Evolutionary conservation across 306 rosid species (phyloP).

Genomic region (Trichosanthes truncata): DNA sequence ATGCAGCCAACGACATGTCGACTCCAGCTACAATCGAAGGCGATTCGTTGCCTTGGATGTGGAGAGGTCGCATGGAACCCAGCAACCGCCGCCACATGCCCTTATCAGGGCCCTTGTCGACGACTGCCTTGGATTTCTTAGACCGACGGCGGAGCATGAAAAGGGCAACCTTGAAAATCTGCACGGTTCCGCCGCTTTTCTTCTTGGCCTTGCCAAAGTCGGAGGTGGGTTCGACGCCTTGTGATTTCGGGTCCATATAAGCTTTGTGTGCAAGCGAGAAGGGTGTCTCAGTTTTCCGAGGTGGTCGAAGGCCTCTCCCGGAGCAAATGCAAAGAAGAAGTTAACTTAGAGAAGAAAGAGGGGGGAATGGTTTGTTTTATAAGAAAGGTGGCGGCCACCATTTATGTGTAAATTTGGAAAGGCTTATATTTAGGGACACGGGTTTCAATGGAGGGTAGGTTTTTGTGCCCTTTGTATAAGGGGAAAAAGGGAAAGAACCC

Average conservation of each 20-base stretch:
- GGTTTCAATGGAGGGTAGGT: neutral
- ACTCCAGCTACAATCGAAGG: neutral
- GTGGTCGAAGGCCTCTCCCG: neutral
- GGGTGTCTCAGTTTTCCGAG: neutral
- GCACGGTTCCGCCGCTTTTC: conserved; percentile 15
- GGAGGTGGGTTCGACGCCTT: neutral
- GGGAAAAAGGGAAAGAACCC: neutral
- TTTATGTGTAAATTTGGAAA: neutral
- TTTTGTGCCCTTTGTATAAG: neutral
- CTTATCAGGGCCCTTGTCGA: neutral
- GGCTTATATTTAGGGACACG: neutral
- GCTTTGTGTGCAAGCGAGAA: neutral
- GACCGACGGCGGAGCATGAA: conserved; percentile 36
- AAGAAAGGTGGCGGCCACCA: neutral
- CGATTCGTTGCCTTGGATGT: neutral
- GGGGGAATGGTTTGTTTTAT: neutral
- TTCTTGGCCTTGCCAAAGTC: conserved; percentile 5
- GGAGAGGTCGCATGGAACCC: neutral
- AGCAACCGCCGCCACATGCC: neutral
- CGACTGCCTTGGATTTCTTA: conserved; percentile 19
- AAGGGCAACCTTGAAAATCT: conserved; percentile 25
- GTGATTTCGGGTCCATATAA: neutral
- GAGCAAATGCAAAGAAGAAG: neutral
- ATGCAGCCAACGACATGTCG: neutral
- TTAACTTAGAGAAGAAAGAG: neutral